Conservation (phyloP, 306 rosid species). For the Arachis hypogaea region DNA sequence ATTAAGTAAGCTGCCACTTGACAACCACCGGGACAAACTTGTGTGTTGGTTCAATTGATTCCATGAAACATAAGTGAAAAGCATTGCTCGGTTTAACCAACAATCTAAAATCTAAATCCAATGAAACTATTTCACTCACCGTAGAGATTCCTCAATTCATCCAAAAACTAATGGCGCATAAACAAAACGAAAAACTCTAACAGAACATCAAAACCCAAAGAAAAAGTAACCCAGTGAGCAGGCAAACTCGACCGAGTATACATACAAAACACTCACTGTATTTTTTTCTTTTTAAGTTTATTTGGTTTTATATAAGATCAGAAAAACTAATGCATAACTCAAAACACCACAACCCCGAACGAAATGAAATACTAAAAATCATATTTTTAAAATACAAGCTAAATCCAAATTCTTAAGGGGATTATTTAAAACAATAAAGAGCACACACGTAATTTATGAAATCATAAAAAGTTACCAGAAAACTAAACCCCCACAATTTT, state of each 20-base stretch:
- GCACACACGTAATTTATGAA: background rate
- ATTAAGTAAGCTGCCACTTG: background rate
- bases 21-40: background rate
- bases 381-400: background rate
- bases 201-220: background rate
- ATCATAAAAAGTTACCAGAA: background rate
- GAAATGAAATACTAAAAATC: background rate
- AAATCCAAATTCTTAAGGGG: conserved; percentile 51
- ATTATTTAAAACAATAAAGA: too few relatives aligned
- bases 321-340: background rate
- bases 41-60: background rate
- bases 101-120: background rate
- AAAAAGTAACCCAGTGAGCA: background rate
- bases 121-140: background rate
- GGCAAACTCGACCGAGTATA: background rate
- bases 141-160: background rate
- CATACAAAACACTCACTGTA: background rate
- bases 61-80: background rate
- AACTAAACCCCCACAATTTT: background rate
- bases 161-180: background rate
- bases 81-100: background rate
- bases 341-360: background rate
- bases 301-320: background rate
- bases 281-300: background rate
- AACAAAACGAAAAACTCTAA: background rate